Conservation (phyloP, 805 yeast genomes). For the Jamesozyma jinghongensis region DNA sequence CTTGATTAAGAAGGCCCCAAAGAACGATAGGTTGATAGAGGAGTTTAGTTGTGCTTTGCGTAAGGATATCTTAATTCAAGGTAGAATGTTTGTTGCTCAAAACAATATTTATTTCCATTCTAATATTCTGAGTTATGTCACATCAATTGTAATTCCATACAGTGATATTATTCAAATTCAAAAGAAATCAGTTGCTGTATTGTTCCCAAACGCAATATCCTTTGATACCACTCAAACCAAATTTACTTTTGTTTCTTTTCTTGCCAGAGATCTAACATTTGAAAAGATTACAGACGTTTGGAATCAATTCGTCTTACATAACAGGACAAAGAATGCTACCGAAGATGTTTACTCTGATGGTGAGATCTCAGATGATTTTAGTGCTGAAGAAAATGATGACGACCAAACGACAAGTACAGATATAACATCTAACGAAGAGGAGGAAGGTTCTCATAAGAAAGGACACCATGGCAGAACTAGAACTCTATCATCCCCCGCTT, state of each 20-base stretch:
- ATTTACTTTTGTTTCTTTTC: slow-evolving; percentile 56
- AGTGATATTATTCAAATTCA: slow-evolving; percentile 55
- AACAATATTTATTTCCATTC: slow-evolving; percentile 54
- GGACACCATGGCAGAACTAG: not conserved
- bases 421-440: slow-evolving; percentile 17
- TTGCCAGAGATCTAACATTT: slow-evolving; percentile 47
- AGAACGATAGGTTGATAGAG: slow-evolving; percentile 43
- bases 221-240: slow-evolving; percentile 54
- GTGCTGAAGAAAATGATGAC: not conserved
- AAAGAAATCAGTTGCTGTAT: slow-evolving; percentile 54
- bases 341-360: not conserved
- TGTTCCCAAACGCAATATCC: slow-evolving; percentile 62
- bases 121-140: slow-evolving; percentile 58
- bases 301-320: slow-evolving; percentile 36
- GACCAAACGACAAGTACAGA: slow-evolving; percentile 22
- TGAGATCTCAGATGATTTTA: not conserved
- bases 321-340: not conserved
- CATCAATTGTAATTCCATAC: slow-evolving; percentile 47
- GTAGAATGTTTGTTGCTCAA: slow-evolving; percentile 51
- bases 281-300: slow-evolving; percentile 51
- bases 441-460: no score
- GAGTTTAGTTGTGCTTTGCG: slow-evolving; percentile 60
- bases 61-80: slow-evolving; percentile 58
- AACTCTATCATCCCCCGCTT: not conserved
- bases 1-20: slow-evolving; percentile 37